Evolutionary conservation across 805 yeast genomes (phyloP).

Genomic region (Candida arabinofermentans): DNA sequence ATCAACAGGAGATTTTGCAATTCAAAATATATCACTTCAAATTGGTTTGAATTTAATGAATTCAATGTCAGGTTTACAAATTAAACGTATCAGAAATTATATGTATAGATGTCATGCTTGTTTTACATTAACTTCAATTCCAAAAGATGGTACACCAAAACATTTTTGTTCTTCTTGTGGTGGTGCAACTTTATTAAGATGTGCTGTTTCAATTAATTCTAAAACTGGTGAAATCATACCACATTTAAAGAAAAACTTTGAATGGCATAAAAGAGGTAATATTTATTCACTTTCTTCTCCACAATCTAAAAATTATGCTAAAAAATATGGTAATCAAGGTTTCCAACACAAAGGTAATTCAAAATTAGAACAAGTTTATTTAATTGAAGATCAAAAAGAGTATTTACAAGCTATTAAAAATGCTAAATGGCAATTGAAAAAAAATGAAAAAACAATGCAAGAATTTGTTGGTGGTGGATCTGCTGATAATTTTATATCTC

Average conservation of each 20-base stretch:
- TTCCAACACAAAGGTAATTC: constrained; percentile 64
- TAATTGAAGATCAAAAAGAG: constrained; percentile 93
- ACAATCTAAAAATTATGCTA: constrained; percentile 66
- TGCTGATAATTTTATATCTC: constrained; percentile 82
- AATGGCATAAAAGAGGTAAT: constrained; percentile 90
- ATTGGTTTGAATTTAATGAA: constrained; percentile 86
- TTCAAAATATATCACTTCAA: constrained; percentile 92
- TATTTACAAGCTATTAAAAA: constrained; percentile 83
- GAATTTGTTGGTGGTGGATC: constrained; percentile 96
- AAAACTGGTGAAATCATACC: constrained; percentile 80
- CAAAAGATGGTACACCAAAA: constrained; percentile 67
- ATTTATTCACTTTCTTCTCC: constrained; percentile 84
- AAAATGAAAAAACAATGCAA: constrained; percentile 78
- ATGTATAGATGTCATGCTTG: constrained; percentile 98
- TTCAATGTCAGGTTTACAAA: constrained; percentile 76
- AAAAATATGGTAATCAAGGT: constrained; percentile 74
- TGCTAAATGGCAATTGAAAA: constrained; percentile 81
- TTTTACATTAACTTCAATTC: constrained; percentile 75
- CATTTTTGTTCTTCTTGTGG: constrained; percentile 97
- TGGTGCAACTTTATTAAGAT: constrained; percentile 82
- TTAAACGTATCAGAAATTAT: constrained; percentile 80
- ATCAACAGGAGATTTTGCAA: constrained; percentile 95
- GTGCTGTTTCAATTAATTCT: constrained; percentile 82
- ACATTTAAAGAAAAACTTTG: constrained; percentile 85
- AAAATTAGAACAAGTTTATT: constrained; percentile 49